A percentile compares a stretch with the other conserved stretches of the same genome.
phyloP scores from a whole-genome alignment of 139 green algal genomes.

The Microglena sp. region DNA sequence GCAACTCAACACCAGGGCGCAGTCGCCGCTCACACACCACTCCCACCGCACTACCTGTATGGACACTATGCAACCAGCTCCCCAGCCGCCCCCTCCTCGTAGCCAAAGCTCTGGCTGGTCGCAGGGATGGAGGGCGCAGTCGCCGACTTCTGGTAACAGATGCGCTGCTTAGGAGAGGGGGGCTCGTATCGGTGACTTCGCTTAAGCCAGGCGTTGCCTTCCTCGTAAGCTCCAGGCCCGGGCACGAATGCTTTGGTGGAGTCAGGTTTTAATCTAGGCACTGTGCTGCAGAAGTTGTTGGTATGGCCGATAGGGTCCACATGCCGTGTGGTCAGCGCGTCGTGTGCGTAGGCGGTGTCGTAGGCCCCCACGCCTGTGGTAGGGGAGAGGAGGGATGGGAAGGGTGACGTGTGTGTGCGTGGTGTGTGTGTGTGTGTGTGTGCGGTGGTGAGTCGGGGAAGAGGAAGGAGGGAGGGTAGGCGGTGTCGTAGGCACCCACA shows the following conservation, averaged over 20 bases:
- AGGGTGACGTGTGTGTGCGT: no score
- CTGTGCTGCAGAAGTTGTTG: not conserved
- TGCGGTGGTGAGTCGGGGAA: no score
- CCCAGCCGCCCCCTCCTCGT: not conserved
- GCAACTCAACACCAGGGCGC: no score
- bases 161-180: not conserved
- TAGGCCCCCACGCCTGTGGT: not conserved
- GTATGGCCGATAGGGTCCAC: not conserved
- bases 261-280: not conserved
- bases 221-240: not conserved
- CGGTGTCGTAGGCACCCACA: no score
- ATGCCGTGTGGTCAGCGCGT: not conserved
- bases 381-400: no score
- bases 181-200: not conserved
- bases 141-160: not conserved
- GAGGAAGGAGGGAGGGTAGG: no score
- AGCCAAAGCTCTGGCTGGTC: not conserved
- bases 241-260: not conserved
- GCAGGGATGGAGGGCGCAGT: not conserved
- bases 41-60: not conserved
- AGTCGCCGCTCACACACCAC: no score
- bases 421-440: no score
- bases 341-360: not conserved
- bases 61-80: not conserved
- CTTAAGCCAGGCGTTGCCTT: not conserved